Conservation (phyloP, 1,139 yeast genomes). For the Sugiyamaella neomexicana region DNA sequence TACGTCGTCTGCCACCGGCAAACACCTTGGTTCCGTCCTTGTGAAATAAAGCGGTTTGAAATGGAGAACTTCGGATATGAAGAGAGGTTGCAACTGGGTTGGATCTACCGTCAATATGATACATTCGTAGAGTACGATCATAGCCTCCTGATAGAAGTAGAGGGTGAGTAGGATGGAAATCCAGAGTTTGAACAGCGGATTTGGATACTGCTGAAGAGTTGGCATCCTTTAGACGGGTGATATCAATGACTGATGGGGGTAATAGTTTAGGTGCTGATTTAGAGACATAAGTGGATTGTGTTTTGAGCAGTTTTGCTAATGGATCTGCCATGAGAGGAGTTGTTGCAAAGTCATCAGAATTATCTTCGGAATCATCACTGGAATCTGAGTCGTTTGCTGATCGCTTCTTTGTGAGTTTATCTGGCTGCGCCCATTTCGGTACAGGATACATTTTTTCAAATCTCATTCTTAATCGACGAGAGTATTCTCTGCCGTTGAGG, state of each 20-base stretch:
- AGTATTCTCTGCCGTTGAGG: constrained; percentile 66
- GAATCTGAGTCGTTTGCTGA: constrained; percentile 22
- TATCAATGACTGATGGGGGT: constrained; percentile 70
- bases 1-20: constrained; percentile 90
- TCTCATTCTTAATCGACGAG: constrained; percentile 72
- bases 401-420: constrained; percentile 13
- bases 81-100: constrained; percentile 82
- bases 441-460: constrained; percentile 84
- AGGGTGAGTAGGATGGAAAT: constrained; percentile 87
- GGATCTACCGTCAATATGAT: constrained; percentile 86
- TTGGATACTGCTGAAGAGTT: constrained; percentile 66
- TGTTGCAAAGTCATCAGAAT: constrained; percentile 37
- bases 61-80: constrained; percentile 75
- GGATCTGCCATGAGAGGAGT: constrained; percentile 38
- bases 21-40: constrained; percentile 57
- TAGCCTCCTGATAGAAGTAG: constrained; percentile 86
- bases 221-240: constrained; percentile 82
- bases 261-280: constrained; percentile 56
- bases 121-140: constrained; percentile 82
- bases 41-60: constrained; percentile 71
- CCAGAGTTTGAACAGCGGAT: constrained; percentile 77
- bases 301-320: constrained; percentile 58
- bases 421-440: constrained; percentile 74
- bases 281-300: constrained; percentile 57
- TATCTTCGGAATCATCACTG: constrained; percentile 34